phyloP scores from a whole-genome alignment of 441 rosid genomes.

The Populus hybrid region DNA sequence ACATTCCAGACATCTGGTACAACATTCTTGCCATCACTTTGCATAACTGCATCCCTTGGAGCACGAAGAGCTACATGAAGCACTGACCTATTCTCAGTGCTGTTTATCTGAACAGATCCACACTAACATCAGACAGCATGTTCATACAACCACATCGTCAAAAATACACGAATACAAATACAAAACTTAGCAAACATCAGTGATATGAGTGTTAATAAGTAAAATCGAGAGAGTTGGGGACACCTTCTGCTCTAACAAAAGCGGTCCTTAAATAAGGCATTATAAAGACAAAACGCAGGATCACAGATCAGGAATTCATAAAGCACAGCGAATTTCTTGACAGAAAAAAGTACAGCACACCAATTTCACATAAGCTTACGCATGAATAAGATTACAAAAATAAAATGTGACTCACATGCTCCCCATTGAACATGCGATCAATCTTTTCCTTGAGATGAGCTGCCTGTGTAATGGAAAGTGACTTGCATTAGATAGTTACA shows the following conservation, averaged over 20 bases:
- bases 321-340: no score
- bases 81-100: constrained; percentile 90
- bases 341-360: no score
- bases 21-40: constrained; percentile 82
- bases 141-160: constrained; percentile 2
- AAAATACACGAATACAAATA: neutral
- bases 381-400: no score
- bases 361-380: no score
- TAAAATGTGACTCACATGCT: no score
- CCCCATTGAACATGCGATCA: no score
- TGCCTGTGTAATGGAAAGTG: no score
- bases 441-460: no score
- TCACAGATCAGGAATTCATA: no score
- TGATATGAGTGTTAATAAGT: neutral
- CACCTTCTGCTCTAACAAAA: neutral
- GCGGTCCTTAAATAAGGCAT: neutral
- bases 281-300: no score
- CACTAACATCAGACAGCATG: constrained; percentile 14
- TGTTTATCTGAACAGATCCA: constrained; percentile 61
- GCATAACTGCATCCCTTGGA: constrained; percentile 66
- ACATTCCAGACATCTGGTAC: constrained; percentile 93
- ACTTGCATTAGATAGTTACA: no score
- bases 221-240: neutral
- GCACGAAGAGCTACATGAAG: constrained; percentile 96
- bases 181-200: neutral